These are phyloP conservation scores for Smittium mucronatum DNA, from an alignment of 371 early-diverging fungal species.

Conservation along the genomic window DNA sequence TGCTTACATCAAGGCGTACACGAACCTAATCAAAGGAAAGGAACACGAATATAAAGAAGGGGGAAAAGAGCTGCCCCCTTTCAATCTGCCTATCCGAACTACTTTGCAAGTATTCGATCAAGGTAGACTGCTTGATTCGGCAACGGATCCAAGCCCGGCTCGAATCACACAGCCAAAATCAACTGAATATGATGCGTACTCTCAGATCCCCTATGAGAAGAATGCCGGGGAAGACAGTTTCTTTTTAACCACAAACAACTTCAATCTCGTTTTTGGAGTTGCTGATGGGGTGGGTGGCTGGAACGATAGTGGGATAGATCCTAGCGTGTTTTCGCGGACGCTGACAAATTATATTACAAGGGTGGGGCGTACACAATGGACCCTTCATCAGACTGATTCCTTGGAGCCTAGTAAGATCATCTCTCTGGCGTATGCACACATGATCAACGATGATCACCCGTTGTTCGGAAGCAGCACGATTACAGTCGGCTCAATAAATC, in stretches of 20 bases:
- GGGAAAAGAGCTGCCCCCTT: not conserved
- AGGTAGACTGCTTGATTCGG: conserved; percentile 14
- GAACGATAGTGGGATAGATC: conserved; percentile 32
- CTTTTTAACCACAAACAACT: conserved; percentile 22
- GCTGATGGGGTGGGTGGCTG: conserved; percentile 34
- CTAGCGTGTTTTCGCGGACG: conserved; percentile 29
- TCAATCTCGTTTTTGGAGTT: conserved; percentile 28
- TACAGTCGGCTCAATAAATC: conserved; percentile 18
- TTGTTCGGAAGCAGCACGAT: conserved; percentile 28
- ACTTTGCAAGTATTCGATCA: conserved; percentile 2
- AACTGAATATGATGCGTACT: too few species aligned
- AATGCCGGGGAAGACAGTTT: conserved; percentile 33
- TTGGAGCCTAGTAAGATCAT: conserved; percentile 26
- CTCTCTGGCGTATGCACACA: conserved; percentile 23
- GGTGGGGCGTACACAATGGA: conserved; percentile 16
- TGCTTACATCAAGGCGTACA: not conserved
- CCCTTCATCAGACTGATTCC: conserved; percentile 28
- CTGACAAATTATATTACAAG: conserved; percentile 26
- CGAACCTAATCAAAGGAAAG: not conserved
- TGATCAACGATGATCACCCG: conserved; percentile 20
- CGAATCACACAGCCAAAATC: too few species aligned
- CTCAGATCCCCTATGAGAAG: too few species aligned
- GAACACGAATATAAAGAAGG: not conserved
- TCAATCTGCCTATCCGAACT: not conserved
- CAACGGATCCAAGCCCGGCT: conserved; percentile 15